Base-by-base conservation (phyloP, 75 land plant species). In the Pinus taeda region DNA sequence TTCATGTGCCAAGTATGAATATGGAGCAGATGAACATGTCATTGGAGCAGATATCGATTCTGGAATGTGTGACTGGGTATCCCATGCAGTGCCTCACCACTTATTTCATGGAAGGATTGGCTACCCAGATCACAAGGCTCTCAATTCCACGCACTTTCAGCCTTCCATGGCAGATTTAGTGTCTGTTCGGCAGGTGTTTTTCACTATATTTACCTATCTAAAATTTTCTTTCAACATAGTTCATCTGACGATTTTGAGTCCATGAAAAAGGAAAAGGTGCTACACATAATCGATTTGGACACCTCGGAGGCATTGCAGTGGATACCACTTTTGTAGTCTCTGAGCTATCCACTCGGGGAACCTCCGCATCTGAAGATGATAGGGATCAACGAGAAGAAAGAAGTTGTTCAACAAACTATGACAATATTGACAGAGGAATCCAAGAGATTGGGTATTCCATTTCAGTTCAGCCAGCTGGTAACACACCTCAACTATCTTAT, bases 361-460 rank as follows among this genome's bases (percentile, higher is more conserved):
- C 93, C 95, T 2, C 95, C 95, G 2, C 95, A 93, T 78, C 75
- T 93, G 80, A 81, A 91, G 21, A 87, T 93, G 33, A 90, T 93
- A 1, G 93, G 83, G 59, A 79, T 93, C 49, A 76, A 84, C 74
- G 84, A 83, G n/a, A 80, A 80, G 70, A 81, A 79, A 21, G 91
- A 91, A 77, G 83, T 91, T 0, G 64, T 91, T 18, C 85, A 85
- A 33, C 89, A 85, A 37, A 76, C 77, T 57, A 89, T 87, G 3
- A 74, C 60, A 17, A 73, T 79, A 49, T 77, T 93, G 63, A 75
- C 84, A 0, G 85, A 91, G 58, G 89, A 85, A 62, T 93, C 95
- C 7, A 90, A 93, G 81, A 82, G 78, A 57, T 72, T 93, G 59
- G 95, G 90, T 62, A 81, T 93, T 20, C 91, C 95, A 3, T 93